Evolutionary conservation across 179 eudicot species (phyloP).

Genomic region (Vitellaria paradoxa): DNA sequence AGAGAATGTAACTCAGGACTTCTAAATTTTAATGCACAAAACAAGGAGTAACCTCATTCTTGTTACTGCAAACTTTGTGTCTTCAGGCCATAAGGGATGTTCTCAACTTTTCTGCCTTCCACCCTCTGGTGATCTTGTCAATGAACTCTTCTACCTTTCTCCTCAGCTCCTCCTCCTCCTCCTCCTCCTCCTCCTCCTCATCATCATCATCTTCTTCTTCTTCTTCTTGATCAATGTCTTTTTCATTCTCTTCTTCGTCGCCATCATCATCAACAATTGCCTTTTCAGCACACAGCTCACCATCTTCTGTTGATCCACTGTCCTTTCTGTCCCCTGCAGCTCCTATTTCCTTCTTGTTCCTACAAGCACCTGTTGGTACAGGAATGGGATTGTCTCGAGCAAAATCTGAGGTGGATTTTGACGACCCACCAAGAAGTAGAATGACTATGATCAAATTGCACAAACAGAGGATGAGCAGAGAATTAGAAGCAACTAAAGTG

Average conservation of each 20-base stretch:
- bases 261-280: too few relatives aligned
- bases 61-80: too few relatives aligned
- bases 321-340: neutral
- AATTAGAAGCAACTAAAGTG: constrained; percentile 38
- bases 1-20: too few relatives aligned
- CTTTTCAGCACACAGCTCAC: neutral
- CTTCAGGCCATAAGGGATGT: too few relatives aligned
- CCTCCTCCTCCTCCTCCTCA: neutral
- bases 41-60: too few relatives aligned
- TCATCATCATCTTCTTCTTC: neutral
- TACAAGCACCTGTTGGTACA: neutral
- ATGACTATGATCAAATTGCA: constrained; percentile 59
- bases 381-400: constrained; percentile 4
- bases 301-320: neutral
- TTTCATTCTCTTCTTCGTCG: neutral
- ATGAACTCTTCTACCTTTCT: constrained; percentile 44
- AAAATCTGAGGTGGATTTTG: neutral
- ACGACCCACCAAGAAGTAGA: constrained; percentile 38
- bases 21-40: too few relatives aligned
- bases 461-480: constrained; percentile 47
- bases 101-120: constrained; percentile 45
- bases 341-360: neutral
- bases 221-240: neutral
- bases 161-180: constrained; percentile 11
- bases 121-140: constrained; percentile 30